Conservation (phyloP, 148 eudicot species). For the Rhododendron simsii region DNA sequence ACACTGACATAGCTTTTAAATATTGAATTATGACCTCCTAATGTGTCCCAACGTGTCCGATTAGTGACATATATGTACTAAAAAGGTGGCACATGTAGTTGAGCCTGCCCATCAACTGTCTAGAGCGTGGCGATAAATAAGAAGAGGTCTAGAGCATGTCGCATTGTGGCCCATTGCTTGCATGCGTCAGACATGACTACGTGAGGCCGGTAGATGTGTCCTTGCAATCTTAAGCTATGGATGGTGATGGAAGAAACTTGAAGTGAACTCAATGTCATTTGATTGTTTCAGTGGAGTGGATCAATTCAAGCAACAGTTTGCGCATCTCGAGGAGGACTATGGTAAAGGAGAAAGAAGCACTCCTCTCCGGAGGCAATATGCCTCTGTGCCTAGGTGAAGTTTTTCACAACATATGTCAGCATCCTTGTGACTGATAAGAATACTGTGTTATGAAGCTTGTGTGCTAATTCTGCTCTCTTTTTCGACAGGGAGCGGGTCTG, state of each 20-base stretch:
- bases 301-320: constrained; percentile 84
- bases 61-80: not conserved
- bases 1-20: not conserved
- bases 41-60: not conserved
- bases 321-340: constrained; percentile 74
- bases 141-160: not conserved
- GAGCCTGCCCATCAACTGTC: not conserved
- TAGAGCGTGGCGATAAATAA: not conserved
- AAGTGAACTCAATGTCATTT: constrained; percentile 6
- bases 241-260: not conserved
- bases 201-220: not conserved
- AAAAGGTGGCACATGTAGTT: not conserved
- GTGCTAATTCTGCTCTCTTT: constrained; percentile 8
- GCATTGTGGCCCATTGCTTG: not conserved
- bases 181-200: not conserved
- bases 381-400: constrained; percentile 84
- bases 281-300: constrained; percentile 62
- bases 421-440: not conserved
- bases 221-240: not conserved
- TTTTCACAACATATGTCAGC: not conserved
- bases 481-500: constrained; percentile 63
- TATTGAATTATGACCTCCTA: not conserved
- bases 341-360: constrained; percentile 63
- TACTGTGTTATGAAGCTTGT: not conserved
- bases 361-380: constrained; percentile 80